A percentile compares a stretch with the other conserved stretches of the same genome.
These are phyloP conservation scores for Penicillium malachiteum DNA, from an alignment of 495 filamentous ascomycete species.

Conservation along the genomic window DNA sequence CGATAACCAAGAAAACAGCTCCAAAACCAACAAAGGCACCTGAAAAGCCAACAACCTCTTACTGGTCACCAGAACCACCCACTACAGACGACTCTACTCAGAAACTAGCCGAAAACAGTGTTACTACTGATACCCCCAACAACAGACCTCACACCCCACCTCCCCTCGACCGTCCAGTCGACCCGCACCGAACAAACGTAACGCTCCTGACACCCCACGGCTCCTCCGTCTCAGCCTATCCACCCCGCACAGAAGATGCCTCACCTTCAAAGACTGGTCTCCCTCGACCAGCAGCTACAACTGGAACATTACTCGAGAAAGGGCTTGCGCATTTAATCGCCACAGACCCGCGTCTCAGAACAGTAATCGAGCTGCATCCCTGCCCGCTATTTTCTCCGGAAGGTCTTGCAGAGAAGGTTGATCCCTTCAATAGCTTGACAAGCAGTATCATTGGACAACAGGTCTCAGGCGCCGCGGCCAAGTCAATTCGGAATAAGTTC, in stretches of 20 bases:
- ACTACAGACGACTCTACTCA: not conserved
- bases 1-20: slow-evolving; percentile 16
- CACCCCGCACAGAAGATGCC: slow-evolving; percentile 40
- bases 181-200: slow-evolving; percentile 68
- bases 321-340: slow-evolving; percentile 75
- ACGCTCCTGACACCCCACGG: slow-evolving; percentile 77
- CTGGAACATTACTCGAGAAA: slow-evolving; percentile 70
- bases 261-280: slow-evolving; percentile 60
- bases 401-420: slow-evolving; percentile 76
- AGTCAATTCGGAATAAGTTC: slow-evolving; percentile 83
- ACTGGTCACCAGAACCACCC: slow-evolving; percentile 26
- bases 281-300: slow-evolving; percentile 57
- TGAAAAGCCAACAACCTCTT: slow-evolving; percentile 15
- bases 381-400: slow-evolving; percentile 79
- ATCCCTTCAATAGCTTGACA: slow-evolving; percentile 80
- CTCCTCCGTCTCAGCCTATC: slow-evolving; percentile 62
- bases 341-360: slow-evolving; percentile 70
- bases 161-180: slow-evolving; percentile 55
- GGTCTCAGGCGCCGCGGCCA: slow-evolving; percentile 88
- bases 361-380: slow-evolving; percentile 69
- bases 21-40: slow-evolving; percentile 14
- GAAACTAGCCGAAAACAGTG: slow-evolving; percentile 13
- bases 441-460: slow-evolving; percentile 94
- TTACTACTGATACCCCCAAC: slow-evolving; percentile 15
- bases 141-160: slow-evolving; percentile 40